Evolutionary conservation across 306 rosid species (phyloP), one percentile per base, ranked within the genome.

Genomic region (Cucurbita ficifolia): DNA sequence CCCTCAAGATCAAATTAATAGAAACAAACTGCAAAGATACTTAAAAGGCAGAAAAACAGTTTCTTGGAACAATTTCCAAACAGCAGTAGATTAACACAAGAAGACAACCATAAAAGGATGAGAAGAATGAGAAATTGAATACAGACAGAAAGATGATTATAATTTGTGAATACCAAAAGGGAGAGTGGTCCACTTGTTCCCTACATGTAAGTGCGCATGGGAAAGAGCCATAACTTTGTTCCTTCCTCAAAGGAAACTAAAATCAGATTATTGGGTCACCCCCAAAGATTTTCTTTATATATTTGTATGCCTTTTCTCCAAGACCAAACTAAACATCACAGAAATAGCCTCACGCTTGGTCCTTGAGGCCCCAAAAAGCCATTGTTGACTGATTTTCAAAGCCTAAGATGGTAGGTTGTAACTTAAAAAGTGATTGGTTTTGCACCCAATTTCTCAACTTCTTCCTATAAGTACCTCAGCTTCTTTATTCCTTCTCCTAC

Each of bases 131-230:
- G 57, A 48, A 21, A 14, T 46, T 19, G 24, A 46, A 69, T 19
- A 48, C 22, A 13, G 18, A 24, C 19, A 14, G 12, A 67, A 38
- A 45, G 22, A 70, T 69, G 70, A 43, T 69, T 12, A 46, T 77
- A 18, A 8, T 24, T 48, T 46, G 54, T 46, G 73, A 67, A 67
- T 43, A 45, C 38, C 4, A 24, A 46, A 46, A 68, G 73, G 39
- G 73, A 24, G 42, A n/a, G 7, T 14, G 51, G 58, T 69, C 74
- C 74, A 69, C 45, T 24, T 22, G 74, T 48, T 69, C 74, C 74
- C 74, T 69, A 29, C 74, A 69, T 22, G 57, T 48, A n/a, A 54
- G 63, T 72, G 76, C 76, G 76, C 76, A 54, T 72, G 76, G 35
- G 63, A 72, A 54, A 72, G 64, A 72, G 18, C 76, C 76, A 72